Evolutionary conservation across 805 yeast genomes (phyloP), one percentile per base, ranked within the genome.

Genomic region (Nakazawaea laoshanensis): DNA sequence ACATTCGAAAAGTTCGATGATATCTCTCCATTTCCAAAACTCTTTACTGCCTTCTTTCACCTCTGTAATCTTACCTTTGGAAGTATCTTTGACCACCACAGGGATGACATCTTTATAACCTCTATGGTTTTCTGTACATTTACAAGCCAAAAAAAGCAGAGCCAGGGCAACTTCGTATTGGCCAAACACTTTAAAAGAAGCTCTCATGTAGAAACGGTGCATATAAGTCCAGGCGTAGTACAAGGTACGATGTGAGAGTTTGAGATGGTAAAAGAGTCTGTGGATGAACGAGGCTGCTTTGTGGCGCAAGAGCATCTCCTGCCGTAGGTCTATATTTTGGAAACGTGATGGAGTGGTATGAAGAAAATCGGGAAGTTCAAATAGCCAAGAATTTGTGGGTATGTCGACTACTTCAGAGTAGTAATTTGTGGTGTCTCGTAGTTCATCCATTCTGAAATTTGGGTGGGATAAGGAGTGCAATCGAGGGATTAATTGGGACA

Each of bases 161-260:
- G 74, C 61, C 2, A 71, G 74, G 0, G 65, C 76, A 6, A 65
- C 54, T 37, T 73, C 74, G 40, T 63, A 73, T 32, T 63, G 62
- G 38, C 70, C 77, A 39, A 53, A 53, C 27, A 53, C 47, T 24
- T 52, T 49, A 31, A 70, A 42, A 22, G 68, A 61, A 33, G 53
- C 49, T 18, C 70, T 50, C 63, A 66, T 61, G 44, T 70, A 73
- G 46, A 69, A 72, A 32, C 79, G 51, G 39, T 72, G 78, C 33
- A 71, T 53, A 38, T 57, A 64, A 11, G 53, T 54, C 16, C 70
- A 48, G 1, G 77, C 77, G 1, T 73, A 60, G 42, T 66, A 53
- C 0, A 67, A 57, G 13, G 73, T 67, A 22, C 63, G 57, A 29
- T 67, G 53, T 3, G 77, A 72, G 19, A 72, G 47, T 32, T 64